Base-by-base conservation (phyloP, 2,329 filamentous ascomycete genomes). In the Colletotrichum horii region DNA sequence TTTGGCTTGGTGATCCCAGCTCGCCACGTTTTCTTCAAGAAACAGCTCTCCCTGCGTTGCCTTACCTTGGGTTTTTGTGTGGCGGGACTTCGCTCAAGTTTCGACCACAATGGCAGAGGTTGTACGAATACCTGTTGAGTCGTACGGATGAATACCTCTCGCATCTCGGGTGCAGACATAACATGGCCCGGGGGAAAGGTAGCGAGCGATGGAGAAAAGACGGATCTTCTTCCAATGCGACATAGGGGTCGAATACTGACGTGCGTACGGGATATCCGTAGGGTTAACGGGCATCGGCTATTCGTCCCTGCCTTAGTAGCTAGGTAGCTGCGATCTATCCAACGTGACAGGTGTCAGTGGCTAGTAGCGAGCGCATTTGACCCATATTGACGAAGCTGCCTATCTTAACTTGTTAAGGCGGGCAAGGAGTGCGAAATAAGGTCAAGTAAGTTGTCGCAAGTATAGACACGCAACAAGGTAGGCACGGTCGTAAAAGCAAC, bases 21-120 rank as follows among this genome's bases (percentile, higher is more conserved):
- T 68, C 32, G 73, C 73, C 73, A 75, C 73, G 73, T 75, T 72
- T 75, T 68, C 55, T 73, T 55, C 26, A 62, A 62, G 36, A 55
- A 12, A 22, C 19, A 34, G 38, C 14, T 34, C 32, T 36, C 19
- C 36, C 48, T 52, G 15, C 58, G 19, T 16, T 15, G 34, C 12
- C 26, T 52, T 52, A 52, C n/a, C 11, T 52, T 8, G 43, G 43
- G 43, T n/a, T 43, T 43, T 43, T 55, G 24, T 15, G 66, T 24
- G 28, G 38, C 26, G 12, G 22, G 34, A 71, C 58, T 66, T 66
- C 36, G 22, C 52, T 52, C 67, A 66, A 22, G 16, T 43, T 36
- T 71, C 52, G 32, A 30, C n/a, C 9, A 60, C 52, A 16, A 43
- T 32, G 32, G 15, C 52, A 12, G 34, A 12, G 16, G 62, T 14